These are phyloP conservation scores for Penicillium cosmopolitanum DNA, from an alignment of 495 filamentous ascomycete genomes.

Conservation along the genomic window DNA sequence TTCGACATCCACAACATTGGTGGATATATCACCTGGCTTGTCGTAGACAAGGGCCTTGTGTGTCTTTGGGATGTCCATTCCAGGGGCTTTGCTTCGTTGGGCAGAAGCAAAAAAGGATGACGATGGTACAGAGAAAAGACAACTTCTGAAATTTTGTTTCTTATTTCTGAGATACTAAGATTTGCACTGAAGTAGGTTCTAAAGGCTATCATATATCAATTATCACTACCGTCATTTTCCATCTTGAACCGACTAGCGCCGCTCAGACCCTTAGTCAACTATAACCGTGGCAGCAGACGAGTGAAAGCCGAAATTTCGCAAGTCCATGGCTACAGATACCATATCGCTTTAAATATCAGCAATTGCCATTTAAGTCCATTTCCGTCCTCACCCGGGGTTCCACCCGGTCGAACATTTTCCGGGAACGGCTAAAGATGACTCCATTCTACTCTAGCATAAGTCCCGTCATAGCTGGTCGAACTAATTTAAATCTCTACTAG, in stretches of 20 bases:
- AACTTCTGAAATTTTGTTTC: not conserved
- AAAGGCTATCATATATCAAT: not conserved
- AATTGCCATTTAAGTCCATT: not conserved
- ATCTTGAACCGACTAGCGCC: constrained; percentile 1
- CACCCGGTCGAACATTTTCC: not conserved
- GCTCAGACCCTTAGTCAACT: not conserved
- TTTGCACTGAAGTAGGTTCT: not conserved
- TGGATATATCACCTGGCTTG: constrained; percentile 9
- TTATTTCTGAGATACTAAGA: not conserved
- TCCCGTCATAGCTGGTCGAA: not conserved
- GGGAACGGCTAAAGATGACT: not conserved
- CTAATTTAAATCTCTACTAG: not conserved
- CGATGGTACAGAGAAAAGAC: not conserved
- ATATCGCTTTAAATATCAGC: not conserved
- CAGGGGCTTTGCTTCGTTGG: not conserved
- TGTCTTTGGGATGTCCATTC: not conserved
- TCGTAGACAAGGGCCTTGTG: constrained; percentile 5
- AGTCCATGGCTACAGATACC: not conserved
- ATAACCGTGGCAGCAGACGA: not conserved
- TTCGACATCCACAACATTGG: constrained; percentile 1
- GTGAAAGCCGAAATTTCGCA: not conserved
- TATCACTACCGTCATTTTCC: not conserved
- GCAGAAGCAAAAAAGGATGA: not conserved
- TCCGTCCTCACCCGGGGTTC: not conserved
- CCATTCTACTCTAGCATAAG: not conserved